Evolutionary conservation across 139 green algal genomes (phyloP).

Genomic region (Coelastrella sp.): DNA sequence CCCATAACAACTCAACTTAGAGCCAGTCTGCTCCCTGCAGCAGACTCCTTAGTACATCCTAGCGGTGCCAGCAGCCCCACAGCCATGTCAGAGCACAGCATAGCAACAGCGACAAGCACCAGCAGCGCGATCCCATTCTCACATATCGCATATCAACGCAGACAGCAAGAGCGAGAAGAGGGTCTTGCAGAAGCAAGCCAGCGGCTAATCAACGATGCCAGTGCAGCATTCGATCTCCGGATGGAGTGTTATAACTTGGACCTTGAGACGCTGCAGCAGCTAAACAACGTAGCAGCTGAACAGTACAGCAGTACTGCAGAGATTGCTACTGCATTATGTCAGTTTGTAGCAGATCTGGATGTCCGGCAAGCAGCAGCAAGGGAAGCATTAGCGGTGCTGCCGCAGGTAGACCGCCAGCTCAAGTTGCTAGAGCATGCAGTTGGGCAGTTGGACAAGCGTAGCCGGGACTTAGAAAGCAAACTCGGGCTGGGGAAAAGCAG

Average conservation of each 20-base stretch:
- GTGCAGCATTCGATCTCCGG: constrained; percentile 21
- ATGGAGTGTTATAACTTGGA: not conserved
- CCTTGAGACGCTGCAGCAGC: not conserved
- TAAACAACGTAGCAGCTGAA: constrained; percentile 34
- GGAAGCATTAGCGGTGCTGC: constrained; percentile 18
- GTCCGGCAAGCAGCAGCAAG: not conserved
- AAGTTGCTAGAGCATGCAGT: constrained; percentile 15
- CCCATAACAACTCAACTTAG: not conserved
- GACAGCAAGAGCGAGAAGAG: not conserved
- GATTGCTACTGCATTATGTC: constrained; percentile 30
- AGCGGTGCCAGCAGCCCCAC: constrained; percentile 34
- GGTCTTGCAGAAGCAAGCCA: not conserved
- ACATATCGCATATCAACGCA: constrained; percentile 30
- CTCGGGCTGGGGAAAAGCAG: not conserved
- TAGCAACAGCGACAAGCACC: constrained; percentile 6
- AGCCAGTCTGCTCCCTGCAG: not conserved
- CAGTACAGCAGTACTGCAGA: constrained; percentile 32
- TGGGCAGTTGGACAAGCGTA: constrained; percentile 26
- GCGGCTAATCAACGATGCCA: not conserved
- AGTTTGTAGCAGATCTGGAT: constrained; percentile 31
- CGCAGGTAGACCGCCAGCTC: constrained; percentile 33
- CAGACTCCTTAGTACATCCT: not conserved
- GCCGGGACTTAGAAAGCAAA: not conserved
- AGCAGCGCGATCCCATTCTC: constrained; percentile 39
- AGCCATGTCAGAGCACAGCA: constrained; percentile 31